Conservation (phyloP, 352 stramenopile species). For the Globisporangium nunn region DNA sequence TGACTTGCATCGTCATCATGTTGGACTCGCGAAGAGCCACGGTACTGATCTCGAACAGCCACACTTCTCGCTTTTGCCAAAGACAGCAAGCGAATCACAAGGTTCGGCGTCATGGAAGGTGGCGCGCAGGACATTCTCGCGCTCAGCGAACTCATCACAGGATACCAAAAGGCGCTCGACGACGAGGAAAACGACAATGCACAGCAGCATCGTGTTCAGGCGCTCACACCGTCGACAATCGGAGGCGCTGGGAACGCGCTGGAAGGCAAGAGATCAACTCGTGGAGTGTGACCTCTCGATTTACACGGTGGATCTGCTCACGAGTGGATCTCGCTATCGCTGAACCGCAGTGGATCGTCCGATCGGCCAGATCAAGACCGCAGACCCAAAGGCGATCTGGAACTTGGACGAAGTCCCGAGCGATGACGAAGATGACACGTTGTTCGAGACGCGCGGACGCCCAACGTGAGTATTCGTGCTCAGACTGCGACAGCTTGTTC, state of each 20-base stretch:
- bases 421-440: constrained; percentile 70
- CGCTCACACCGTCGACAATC: constrained; percentile 27
- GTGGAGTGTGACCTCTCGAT: background rate
- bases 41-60: too few relatives aligned
- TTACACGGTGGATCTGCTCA: background rate
- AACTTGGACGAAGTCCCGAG: constrained; percentile 57
- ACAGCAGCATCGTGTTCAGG: constrained; percentile 7
- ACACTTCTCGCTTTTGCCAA: too few relatives aligned
- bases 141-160: constrained; percentile 24
- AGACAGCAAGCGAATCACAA: too few relatives aligned
- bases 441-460: constrained; percentile 40
- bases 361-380: constrained; percentile 61
- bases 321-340: too few relatives aligned
- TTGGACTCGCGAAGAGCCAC: too few relatives aligned
- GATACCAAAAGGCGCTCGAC: constrained; percentile 11
- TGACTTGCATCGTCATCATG: too few relatives aligned
- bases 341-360: constrained; percentile 33
- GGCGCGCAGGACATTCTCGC: constrained; percentile 20
- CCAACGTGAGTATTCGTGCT: constrained; percentile 28
- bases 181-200: constrained; percentile 7
- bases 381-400: constrained; percentile 71
- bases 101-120: constrained; percentile 11
- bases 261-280: constrained; percentile 20
- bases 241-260: constrained; percentile 15
- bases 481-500: background rate